Percentiles rank a stretch among this genome's conserved stretches.
These are phyloP conservation scores for Ephemerocybe angulata DNA, from an alignment of 768 basidiomycete species.

Conservation along the genomic window DNA sequence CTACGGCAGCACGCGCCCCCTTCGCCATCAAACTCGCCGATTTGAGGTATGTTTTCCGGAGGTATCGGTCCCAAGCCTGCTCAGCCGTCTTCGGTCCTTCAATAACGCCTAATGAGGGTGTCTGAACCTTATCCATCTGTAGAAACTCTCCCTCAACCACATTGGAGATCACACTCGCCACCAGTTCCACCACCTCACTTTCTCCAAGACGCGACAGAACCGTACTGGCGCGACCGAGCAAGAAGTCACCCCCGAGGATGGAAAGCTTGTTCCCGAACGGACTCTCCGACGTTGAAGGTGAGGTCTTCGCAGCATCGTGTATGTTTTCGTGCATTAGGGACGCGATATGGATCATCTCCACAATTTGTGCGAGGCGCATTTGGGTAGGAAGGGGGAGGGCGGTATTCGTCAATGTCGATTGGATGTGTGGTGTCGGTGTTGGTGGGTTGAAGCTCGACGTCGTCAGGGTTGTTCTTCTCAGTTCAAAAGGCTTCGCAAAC, in stretches of 20 bases:
- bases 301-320: conserved; percentile 61
- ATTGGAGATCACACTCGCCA: conserved; percentile 89
- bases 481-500: conserved; percentile 56
- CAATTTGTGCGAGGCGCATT: conserved; percentile 88
- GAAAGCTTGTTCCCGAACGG: conserved; percentile 89
- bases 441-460: conserved; percentile 25
- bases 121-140: conserved; percentile 58
- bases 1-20: conserved; percentile 75
- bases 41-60: conserved; percentile 70
- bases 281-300: conserved; percentile 50
- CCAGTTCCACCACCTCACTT: conserved; percentile 87
- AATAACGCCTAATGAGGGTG: conserved; percentile 32
- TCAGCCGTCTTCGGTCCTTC: conserved; percentile 27
- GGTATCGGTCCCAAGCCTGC: conserved; percentile 71
- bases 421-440: conserved; percentile 22
- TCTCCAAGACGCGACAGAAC: conserved; percentile 85
- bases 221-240: conserved; percentile 86
- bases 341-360: conserved; percentile 98
- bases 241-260: conserved; percentile 92
- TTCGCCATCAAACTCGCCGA: conserved; percentile 91
- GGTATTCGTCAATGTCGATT: conserved; percentile 25
- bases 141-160: conserved; percentile 96
- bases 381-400: conserved; percentile 77
- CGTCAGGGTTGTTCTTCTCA: conserved; percentile 37
- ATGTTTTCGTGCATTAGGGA: conserved; percentile 92